Evolutionary conservation across 2,329 filamentous ascomycete species (phyloP).

Genomic region (Penicillium glabrum): DNA sequence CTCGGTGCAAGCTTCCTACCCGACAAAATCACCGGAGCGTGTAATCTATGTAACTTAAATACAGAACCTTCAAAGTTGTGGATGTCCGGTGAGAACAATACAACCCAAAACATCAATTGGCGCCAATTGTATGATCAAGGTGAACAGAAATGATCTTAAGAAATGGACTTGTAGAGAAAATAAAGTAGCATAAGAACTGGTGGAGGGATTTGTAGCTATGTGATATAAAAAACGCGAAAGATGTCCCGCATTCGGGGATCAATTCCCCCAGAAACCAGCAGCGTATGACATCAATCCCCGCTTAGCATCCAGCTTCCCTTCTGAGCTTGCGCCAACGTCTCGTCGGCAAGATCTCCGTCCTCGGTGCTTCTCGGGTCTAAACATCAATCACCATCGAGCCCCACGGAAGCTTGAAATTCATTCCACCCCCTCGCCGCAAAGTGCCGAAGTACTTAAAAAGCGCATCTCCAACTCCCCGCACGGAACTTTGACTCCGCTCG

Average conservation of each 20-base stretch:
- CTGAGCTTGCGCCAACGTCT: not conserved
- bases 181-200: not conserved
- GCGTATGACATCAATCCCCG: conserved; percentile 14
- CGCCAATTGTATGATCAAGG: not conserved
- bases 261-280: not conserved
- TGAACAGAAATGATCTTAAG: not conserved
- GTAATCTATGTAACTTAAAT: not conserved
- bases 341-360: conserved; percentile 14
- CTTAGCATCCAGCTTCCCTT: conserved; percentile 8
- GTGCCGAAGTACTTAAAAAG: conserved; percentile 12
- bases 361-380: conserved; percentile 25
- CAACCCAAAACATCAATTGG: not conserved
- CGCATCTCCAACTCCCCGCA: conserved; percentile 20
- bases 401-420: not conserved
- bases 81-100: not conserved
- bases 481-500: conserved; percentile 10
- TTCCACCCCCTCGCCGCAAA: not conserved
- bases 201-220: not conserved
- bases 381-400: conserved; percentile 23
- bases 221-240: not conserved
- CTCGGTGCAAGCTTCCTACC: not conserved
- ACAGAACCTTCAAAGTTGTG: not conserved
- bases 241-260: not conserved
- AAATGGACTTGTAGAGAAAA: not conserved
- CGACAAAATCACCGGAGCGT: not conserved